Evolutionary conservation across 257 asterid species (phyloP), one percentile per base, ranked within the genome.

Genomic region (Penstemon barbatus): DNA sequence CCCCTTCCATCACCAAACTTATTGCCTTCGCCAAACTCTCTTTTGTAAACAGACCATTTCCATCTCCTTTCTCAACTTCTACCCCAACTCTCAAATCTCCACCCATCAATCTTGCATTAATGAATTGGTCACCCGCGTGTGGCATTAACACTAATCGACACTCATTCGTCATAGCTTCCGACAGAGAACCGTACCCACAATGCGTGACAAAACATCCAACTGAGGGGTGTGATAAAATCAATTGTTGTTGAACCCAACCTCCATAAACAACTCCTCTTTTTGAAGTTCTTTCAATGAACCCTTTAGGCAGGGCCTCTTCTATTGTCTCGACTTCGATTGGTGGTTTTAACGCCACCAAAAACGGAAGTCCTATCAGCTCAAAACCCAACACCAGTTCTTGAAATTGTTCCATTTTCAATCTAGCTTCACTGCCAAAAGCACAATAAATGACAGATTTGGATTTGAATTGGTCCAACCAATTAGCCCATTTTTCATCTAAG

Each of bases 381-480:
- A 80, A 41, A 9, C 81, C 84, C 57, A 70, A 19, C 1, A 80
- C 2, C 19, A 80, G 45, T 66, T 76, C 81, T 69, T 76, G 79
- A 53, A 80, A 80, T 18, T 57, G 77, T 8, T 65, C 74, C 18
- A 5, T 74, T 44, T 66, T 43, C 25, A 83, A 71, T 7, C 76
- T 64, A 50, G 84, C 81, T 73, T 86, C 79, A 7, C 86, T 84
- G 4, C 89, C 89, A 8, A 84, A 79, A n/a, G 85, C 84, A 41
- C 89, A 84, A 50, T 12, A 84, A 50, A 84, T 72, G 5, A 78
- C 76, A 0, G 84, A 63, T 53, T 73, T 77, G 13, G 79, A 62
- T 43, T 65, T 6, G 72, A 76, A 76, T 5, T 61, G 68, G n/a
- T 74, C 76, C 25, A 83, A 38, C 86, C 84, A 83, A n/a, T 56